Evolutionary conservation across 768 basidiomycete genomes (phyloP), one percentile per base, ranked within the genome.

Genomic region (Tricholoma saponaceum): DNA sequence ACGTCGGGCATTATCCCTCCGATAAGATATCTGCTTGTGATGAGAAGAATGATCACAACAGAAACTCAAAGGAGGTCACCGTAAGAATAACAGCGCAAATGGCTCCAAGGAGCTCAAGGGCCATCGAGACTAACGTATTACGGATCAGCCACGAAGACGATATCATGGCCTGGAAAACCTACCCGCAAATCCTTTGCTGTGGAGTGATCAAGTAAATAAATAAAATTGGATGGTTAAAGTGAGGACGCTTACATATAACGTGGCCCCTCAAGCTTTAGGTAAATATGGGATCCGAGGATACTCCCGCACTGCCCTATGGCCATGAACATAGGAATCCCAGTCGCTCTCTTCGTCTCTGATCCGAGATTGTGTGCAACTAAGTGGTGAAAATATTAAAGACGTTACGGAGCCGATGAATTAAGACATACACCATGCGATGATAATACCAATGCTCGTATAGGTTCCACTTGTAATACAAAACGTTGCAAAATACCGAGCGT

Each of bases 281-380:
- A 90, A 12, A 91, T 72, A 58, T 89, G 87, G 0, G 87, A 80
- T n/a, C 87, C 89, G n/a, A 89, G 75, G 49, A 89, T 71, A 59
- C 87, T 87, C 12, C 88, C 89, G 52, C 87, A 83, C 65, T 91
- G 89, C 0, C 89, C 89, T 35, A 91, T 89, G 10, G 86, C 80
- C 84, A 89, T 89, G 66, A 90, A 89, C 71, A 88, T 79, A 8
- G 87, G 87, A 30, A 89, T 86, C 0, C 89, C 89, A 0, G 87
- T 83, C 0, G 89, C 89, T 55, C 82, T 83, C 70, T 91, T 90
- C 0, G 85, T 84, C 63, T 91, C 89, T 0, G 89, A 89, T 3
- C 87, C 89, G 6, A 89, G 77, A 62, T 90, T 91, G 63, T 90
- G 87, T 3, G 86, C 82, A 61, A 80, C 85, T 89, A 56, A 16